Conservation (phyloP, 768 basidiomycete species). For the Hydnum rufescens region DNA sequence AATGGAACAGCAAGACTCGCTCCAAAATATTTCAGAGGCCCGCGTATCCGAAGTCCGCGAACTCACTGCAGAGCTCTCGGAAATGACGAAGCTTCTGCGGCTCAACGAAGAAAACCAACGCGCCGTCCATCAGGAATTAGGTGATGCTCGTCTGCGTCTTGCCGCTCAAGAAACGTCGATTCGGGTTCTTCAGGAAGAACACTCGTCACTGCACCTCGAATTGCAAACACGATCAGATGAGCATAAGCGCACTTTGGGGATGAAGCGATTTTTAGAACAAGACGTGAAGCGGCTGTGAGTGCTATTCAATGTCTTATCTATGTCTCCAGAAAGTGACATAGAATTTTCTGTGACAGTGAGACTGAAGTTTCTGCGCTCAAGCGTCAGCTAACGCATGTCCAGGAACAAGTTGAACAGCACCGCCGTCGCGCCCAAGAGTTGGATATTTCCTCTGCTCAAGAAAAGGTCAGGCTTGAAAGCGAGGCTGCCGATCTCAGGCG, state of each 20-base stretch:
- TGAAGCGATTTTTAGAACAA: background rate
- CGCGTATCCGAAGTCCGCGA: too few relatives aligned
- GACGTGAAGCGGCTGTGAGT: background rate
- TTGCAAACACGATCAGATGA: background rate
- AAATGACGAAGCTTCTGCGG: too few relatives aligned
- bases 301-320: background rate
- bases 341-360: background rate
- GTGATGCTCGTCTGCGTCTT: background rate
- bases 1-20: too few relatives aligned
- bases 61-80: too few relatives aligned
- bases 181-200: background rate
- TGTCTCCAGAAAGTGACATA: background rate
- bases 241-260: background rate
- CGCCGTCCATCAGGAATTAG: background rate
- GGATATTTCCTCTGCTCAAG: background rate
- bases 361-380: background rate
- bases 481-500: background rate
- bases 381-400: background rate
- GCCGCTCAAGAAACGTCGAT: background rate
- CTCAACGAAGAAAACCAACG: background rate
- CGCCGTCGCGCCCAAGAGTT: background rate
- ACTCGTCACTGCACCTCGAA: background rate
- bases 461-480: background rate
- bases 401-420: background rate
- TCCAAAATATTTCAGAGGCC: too few relatives aligned